Base-by-base conservation (phyloP, 2,329 filamentous ascomycete species). In the Didymella glomerata region DNA sequence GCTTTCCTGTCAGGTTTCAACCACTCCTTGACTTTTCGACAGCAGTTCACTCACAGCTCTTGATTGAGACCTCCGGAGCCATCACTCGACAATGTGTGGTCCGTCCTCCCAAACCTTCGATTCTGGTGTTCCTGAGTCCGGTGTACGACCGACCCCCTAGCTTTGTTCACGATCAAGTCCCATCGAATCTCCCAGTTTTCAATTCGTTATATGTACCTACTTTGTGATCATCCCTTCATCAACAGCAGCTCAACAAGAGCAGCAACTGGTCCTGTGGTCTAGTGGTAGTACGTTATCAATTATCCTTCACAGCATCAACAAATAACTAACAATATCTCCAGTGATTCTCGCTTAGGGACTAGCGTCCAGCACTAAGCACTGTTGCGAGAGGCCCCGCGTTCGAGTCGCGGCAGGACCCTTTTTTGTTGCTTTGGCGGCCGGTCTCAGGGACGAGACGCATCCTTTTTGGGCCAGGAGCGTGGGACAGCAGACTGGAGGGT, bases 231-330 rank as follows among this genome's bases (percentile, higher is more conserved):
- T 24, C 5, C 20, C 9, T 41, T 24, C 38, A 41, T 41, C 38
- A 41, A 41, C 7, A 2, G 18, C 6, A 41, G 20, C 38, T 13
- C 38, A 22, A 24, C 10, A 24, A 22, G 14, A 6, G 18, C 30
- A 8, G n/a, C 27, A 9, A 28, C 7, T 9, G 50, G 50, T 53
- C 50, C 24, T 53, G 42, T 53, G 50, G 50, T 53, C 38, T 41
- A 41, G 38, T 41, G 38, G 38, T 41, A 41, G n/a, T n/a, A n/a
- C n/a, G n/a, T n/a, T n/a, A n/a, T n/a, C n/a, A n/a, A n/a, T n/a
- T n/a, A n/a, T n/a, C n/a, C n/a, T n/a, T n/a, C n/a, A n/a, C n/a
- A n/a, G n/a, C n/a, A n/a, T n/a, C n/a, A n/a, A n/a, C n/a, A n/a
- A n/a, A n/a, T n/a, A n/a, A n/a, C n/a, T n/a, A n/a, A n/a, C n/a